These are phyloP conservation scores for Phytophthora fragariae DNA, from an alignment of 352 stramenopile genomes.

Conservation along the genomic window DNA sequence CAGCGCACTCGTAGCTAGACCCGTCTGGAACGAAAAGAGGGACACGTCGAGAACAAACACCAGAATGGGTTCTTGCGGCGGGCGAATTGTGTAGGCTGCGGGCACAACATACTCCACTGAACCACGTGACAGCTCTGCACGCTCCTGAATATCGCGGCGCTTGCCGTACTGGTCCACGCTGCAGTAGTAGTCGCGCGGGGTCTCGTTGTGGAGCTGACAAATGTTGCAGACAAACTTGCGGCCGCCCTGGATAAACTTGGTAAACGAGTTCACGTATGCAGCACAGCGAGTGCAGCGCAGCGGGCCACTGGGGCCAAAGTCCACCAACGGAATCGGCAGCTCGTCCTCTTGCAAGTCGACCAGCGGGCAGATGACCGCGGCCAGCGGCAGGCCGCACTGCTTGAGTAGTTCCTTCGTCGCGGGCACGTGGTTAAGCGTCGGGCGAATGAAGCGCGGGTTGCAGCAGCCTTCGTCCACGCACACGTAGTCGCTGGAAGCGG, in stretches of 20 bases:
- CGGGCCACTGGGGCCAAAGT: constrained; percentile 84
- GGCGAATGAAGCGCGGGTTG: constrained; percentile 91
- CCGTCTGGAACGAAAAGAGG: constrained; percentile 84
- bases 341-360: constrained; percentile 86
- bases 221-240: constrained; percentile 92
- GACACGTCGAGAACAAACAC: constrained; percentile 91
- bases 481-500: constrained; percentile 82
- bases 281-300: constrained; percentile 86
- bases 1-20: constrained; percentile 63
- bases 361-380: constrained; percentile 85
- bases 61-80: constrained; percentile 86
- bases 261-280: constrained; percentile 91
- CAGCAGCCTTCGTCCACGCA: constrained; percentile 88
- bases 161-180: constrained; percentile 87
- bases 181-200: constrained; percentile 88
- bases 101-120: constrained; percentile 90
- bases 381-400: constrained; percentile 80
- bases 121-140: constrained; percentile 79
- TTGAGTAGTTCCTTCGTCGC: constrained; percentile 78
- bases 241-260: constrained; percentile 86
- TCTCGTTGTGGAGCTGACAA: constrained; percentile 86
- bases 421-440: constrained; percentile 87
- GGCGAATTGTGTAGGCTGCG: constrained; percentile 81
- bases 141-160: constrained; percentile 82
- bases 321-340: constrained; percentile 82